These are phyloP conservation scores for Penicillium turbatum DNA, from an alignment of 495 filamentous ascomycete species.

Conservation along the genomic window DNA sequence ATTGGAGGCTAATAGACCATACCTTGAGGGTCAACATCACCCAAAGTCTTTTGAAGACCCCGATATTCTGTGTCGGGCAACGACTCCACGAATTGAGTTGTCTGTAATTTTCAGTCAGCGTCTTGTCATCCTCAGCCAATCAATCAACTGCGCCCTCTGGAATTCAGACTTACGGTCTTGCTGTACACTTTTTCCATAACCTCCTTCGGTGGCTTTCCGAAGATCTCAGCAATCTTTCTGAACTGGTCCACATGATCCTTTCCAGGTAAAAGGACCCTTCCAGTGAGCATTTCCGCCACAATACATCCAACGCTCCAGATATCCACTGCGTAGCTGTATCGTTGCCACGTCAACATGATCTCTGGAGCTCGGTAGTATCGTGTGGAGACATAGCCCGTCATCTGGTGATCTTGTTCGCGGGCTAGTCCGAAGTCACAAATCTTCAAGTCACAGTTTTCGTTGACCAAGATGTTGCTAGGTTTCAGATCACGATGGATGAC, in stretches of 20 bases:
- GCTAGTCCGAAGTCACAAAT: slow-evolving; percentile 94
- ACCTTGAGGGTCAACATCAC: slow-evolving; percentile 13
- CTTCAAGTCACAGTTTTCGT: slow-evolving; percentile 93
- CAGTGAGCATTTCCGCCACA: slow-evolving; percentile 91
- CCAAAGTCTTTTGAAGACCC: not conserved
- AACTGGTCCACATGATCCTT: slow-evolving; percentile 96
- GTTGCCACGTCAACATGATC: slow-evolving; percentile 97
- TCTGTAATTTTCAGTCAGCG: not conserved
- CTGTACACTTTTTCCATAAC: slow-evolving; percentile 11
- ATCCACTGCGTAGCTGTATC: slow-evolving; percentile 92
- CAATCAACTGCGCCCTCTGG: too few species aligned
- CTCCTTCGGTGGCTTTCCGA: slow-evolving; percentile 79
- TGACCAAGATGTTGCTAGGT: slow-evolving; percentile 88
- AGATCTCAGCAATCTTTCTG: slow-evolving; percentile 86
- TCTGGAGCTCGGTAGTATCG: slow-evolving; percentile 91
- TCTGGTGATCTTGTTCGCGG: slow-evolving; percentile 88
- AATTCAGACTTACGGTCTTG: slow-evolving; percentile 10
- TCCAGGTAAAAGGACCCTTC: slow-evolving; percentile 86
- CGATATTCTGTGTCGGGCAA: not conserved
- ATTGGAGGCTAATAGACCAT: not conserved
- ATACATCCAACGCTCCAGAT: slow-evolving; percentile 96
- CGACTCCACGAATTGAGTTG: not conserved
- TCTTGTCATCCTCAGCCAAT: not conserved
- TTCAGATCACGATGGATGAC: slow-evolving; percentile 90
- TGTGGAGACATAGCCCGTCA: slow-evolving; percentile 86